Evolutionary conservation across 805 yeast genomes (phyloP), one percentile per base, ranked within the genome.

Genomic region (Candida broadrunensis): DNA sequence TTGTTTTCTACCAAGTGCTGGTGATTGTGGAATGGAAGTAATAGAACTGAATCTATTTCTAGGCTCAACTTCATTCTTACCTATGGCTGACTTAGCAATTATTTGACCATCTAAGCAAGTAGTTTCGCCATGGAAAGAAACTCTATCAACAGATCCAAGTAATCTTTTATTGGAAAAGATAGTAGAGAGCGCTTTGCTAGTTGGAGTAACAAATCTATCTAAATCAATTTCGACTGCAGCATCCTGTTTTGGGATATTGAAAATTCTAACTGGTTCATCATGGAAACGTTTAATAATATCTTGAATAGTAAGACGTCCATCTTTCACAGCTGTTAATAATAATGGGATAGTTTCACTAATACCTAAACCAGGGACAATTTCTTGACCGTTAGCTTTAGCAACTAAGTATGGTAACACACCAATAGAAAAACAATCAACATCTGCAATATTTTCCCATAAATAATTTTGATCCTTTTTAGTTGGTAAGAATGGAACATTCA

Each of bases 131-230:
- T 83, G 79, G 61, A 86, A 71, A 50, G 82, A 76, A 37, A 91
- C 97, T 64, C 97, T 80, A 65, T 89, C 96, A 57, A 91, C 85
- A 56, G 88, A 83, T 47, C 97, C 97, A 45, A 70, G 75, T 57
- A 88, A 71, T 38, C 70, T 68, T 7, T 72, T 58, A 21, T 42
- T 43, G 29, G 43, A 47, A 34, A 52, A 47, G 42, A 5, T 43
- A 43, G n/a, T 42, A 38, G 32, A 67, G 60, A 48, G 65, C n/a
- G n/a, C n/a, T n/a, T n/a, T n/a, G n/a, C 67, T 24, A 27, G 37
- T 44, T 70, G 53, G 9, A 77, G 64, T n/a, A 39, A 67, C 61
- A 14, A 69, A 60, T 63, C 95, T 81, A 65, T 89, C 97, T 51
- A 87, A 65, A 58, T 89, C 95, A 44, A 91, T 67, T 63, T 89